Evolutionary conservation across 2,329 filamentous ascomycete species (phyloP).

Genomic region (Aureobasidium vineae): DNA sequence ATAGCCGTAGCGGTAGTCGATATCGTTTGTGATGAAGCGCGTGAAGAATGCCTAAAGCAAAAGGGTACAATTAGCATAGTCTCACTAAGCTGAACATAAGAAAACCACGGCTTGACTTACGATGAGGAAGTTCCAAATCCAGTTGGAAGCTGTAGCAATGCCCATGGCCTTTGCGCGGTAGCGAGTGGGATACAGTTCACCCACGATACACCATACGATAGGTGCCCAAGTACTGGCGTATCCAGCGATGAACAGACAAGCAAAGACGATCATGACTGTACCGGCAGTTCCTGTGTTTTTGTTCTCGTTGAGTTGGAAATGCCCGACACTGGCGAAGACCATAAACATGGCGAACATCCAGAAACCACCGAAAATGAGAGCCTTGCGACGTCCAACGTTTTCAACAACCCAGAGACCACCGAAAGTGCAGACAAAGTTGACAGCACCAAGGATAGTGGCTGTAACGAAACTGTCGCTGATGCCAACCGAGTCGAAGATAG

Average conservation of each 20-base stretch:
- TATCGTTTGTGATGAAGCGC: conserved; percentile 41
- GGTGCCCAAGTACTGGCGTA: conserved; percentile 62
- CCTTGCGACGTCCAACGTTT: conserved; percentile 46
- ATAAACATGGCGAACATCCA: conserved; percentile 56
- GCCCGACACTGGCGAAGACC: conserved; percentile 49
- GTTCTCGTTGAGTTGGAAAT: conserved; percentile 39
- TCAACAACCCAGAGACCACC: conserved; percentile 50
- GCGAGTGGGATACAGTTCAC: conserved; percentile 63
- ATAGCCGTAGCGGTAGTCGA: conserved; percentile 43
- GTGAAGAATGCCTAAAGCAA: conserved; percentile 37
- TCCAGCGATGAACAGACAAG: conserved; percentile 64
- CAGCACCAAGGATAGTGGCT: conserved; percentile 49
- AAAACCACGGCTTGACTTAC: neutral
- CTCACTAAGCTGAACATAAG: neutral
- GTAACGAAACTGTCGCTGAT: conserved; percentile 48
- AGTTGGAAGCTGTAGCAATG: conserved; percentile 61
- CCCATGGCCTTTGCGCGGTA: conserved; percentile 56
- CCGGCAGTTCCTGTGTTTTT: conserved; percentile 48
- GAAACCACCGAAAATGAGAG: conserved; percentile 46
- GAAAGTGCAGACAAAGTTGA: conserved; percentile 51
- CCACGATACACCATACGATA: conserved; percentile 67
- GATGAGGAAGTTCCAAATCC: conserved; percentile 48
- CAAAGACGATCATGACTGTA: conserved; percentile 64
- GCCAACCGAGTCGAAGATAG: conserved; percentile 44
- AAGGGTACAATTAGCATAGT: conserved; percentile 29